These are phyloP conservation scores for Mucor indicus DNA, from an alignment of 371 early-diverging fungal species.

Conservation along the genomic window DNA sequence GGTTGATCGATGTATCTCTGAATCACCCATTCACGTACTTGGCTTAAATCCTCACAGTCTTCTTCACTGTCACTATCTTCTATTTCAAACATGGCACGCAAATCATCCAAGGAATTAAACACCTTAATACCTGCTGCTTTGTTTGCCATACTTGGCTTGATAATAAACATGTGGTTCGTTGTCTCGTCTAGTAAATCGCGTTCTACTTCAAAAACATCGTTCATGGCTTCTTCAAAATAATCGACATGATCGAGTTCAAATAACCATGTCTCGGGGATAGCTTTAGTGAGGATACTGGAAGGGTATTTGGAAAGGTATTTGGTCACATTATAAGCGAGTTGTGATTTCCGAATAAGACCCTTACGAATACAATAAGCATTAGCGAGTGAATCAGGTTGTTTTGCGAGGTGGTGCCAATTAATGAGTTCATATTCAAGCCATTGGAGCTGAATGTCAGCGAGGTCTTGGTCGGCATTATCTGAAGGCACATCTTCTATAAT, in stretches of 20 bases:
- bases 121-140: constrained; percentile 69
- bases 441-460: constrained; percentile 35
- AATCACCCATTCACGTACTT: constrained; percentile 71
- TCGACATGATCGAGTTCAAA: constrained; percentile 71
- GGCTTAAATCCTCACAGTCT: constrained; percentile 43
- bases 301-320: constrained; percentile 61
- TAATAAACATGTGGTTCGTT: constrained; percentile 48
- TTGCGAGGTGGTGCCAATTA: constrained; percentile 51
- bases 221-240: constrained; percentile 70
- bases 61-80: constrained; percentile 35
- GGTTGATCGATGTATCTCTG: constrained; percentile 66
- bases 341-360: constrained; percentile 67
- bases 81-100: constrained; percentile 48
- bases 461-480: constrained; percentile 12
- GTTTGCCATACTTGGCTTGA: constrained; percentile 71
- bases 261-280: constrained; percentile 67
- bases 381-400: constrained; percentile 26
- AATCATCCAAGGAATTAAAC: constrained; percentile 54
- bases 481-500: constrained; percentile 9
- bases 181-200: constrained; percentile 42
- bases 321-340: constrained; percentile 58
- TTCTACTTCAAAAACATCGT: constrained; percentile 69
- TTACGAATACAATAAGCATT: constrained; percentile 70
- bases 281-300: constrained; percentile 42
- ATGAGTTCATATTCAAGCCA: constrained; percentile 73